Evolutionary conservation across 371 early-diverging fungal species (phyloP), one percentile per base, ranked within the genome.

Genomic region (Mortierella sp.): DNA sequence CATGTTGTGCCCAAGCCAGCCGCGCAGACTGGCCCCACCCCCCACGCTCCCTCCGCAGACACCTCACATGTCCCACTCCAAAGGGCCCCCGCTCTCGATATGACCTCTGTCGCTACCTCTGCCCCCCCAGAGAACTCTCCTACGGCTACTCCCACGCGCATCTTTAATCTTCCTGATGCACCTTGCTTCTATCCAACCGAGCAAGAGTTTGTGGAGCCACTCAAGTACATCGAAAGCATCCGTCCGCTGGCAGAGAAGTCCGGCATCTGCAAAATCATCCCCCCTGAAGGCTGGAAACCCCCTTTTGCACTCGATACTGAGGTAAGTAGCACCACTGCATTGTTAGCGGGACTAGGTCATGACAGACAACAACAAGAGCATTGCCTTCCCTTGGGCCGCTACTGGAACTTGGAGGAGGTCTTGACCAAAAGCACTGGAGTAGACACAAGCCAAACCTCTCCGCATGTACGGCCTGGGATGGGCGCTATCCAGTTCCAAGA

Each of bases 241-340:
- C 85, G 90, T 34, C 79, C 85, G 22, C 84, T 90, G 69, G 97
- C 91, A 44, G 95, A 95, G 78, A 63, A 85, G 60, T 88, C 87
- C 34, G 98, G 98, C 24, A 91, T 97, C 62, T 88, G 92, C 68
- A 98, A 98, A 81, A 92, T 98, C 63, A 87, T 96, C 37, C 98
- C 98, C 46, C 98, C 98, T 10, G 70, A 66, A 24, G 86, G 84
- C 21, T 98, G 95, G 89, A 85, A 85, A 34, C 94, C 96, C 51
- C 86, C 86, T 12, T 96, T 97, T 81, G 80, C 90, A 25, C 78
- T 96, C 46, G 94, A 97, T 60, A 90, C 92, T 37, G 84, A 93
- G 88, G 96, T 94, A 81, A 39, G 53, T 45, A 27, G 2, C 25
- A n/a, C 37, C 59, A 49, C 25, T 44, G 12, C 40, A 17, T 55